phyloP scores from a whole-genome alignment of 2,329 filamentous ascomycete genomes.

The Aspergillus sp. region DNA sequence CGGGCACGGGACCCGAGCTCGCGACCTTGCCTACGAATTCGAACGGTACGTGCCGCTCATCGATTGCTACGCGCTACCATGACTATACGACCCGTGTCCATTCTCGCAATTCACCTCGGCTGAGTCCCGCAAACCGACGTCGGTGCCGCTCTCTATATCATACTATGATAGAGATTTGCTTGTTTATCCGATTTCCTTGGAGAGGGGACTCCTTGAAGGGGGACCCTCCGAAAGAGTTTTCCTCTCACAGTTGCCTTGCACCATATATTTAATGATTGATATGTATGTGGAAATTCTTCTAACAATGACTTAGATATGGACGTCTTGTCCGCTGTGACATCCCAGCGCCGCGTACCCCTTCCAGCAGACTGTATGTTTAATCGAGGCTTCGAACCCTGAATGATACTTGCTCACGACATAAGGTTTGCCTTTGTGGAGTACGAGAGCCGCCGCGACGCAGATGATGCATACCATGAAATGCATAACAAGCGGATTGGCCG shows the following conservation, averaged over 20 bases:
- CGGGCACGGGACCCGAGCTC: conserved; percentile 95
- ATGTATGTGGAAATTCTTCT: conserved; percentile 21
- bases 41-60: conserved; percentile 89
- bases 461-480: conserved; percentile 99
- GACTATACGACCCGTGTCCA: conserved; percentile 36
- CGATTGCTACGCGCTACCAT: conserved; percentile 45
- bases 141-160: conserved; percentile 18
- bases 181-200: conserved; percentile 6
- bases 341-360: conserved; percentile 88
- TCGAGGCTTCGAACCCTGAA: conserved; percentile 6
- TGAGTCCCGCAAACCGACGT: conserved; percentile 26
- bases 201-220: background rate
- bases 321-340: conserved; percentile 98
- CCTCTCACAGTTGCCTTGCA: conserved; percentile 13
- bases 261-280: background rate
- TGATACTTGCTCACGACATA: conserved; percentile 39
- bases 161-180: conserved; percentile 14
- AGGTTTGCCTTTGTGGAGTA: conserved; percentile 99
- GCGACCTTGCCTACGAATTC: conserved; percentile 99
- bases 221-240: conserved; percentile 5
- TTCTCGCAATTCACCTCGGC: conserved; percentile 40
- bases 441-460: conserved; percentile 95
- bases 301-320: conserved; percentile 72
- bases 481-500: conserved; percentile 98
- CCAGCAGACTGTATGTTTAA: conserved; percentile 84